Conservation (phyloP, 345 rosid species). For the Reutealis trisperma region DNA sequence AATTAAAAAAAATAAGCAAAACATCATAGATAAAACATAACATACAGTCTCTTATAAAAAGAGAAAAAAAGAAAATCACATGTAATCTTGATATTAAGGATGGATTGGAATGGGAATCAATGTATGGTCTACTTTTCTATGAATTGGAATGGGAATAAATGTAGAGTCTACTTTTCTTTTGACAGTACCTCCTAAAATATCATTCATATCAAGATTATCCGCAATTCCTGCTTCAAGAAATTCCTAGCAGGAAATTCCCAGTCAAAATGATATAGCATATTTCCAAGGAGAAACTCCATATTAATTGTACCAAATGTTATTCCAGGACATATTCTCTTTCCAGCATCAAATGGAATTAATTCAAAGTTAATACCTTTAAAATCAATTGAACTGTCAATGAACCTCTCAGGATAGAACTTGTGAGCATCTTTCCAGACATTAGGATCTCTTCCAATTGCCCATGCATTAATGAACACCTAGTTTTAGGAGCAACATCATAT, state of each 20-base stretch:
- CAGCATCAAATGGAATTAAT: too few relatives aligned
- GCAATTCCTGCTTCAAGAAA: slow-evolving; percentile 1
- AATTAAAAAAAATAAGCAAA: too few relatives aligned
- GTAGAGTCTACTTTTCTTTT: not conserved
- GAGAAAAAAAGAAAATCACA: too few relatives aligned
- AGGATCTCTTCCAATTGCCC: slow-evolving; percentile 8
- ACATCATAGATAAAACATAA: too few relatives aligned
- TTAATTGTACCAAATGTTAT: slow-evolving; percentile 10
- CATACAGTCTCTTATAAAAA: too few relatives aligned
- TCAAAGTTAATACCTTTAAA: too few relatives aligned
- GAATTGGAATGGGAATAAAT: too few relatives aligned
- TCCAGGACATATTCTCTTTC: too few relatives aligned
- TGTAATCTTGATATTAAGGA: not conserved
- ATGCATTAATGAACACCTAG: slow-evolving; percentile 5
- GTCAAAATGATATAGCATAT: slow-evolving; percentile 30
- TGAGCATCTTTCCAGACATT: slow-evolving; percentile 13
- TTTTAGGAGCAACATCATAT: not conserved
- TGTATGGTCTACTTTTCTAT: not conserved
- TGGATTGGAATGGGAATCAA: slow-evolving; percentile 15
- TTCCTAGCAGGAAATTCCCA: slow-evolving; percentile 28
- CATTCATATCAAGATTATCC: slow-evolving; percentile 25
- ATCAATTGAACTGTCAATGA: slow-evolving; percentile 9
- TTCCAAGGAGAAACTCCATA: slow-evolving; percentile 16
- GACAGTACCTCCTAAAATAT: not conserved
- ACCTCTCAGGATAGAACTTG: slow-evolving; percentile 25